Conservation (phyloP, 441 rosid species). For the Populus hybrid region DNA sequence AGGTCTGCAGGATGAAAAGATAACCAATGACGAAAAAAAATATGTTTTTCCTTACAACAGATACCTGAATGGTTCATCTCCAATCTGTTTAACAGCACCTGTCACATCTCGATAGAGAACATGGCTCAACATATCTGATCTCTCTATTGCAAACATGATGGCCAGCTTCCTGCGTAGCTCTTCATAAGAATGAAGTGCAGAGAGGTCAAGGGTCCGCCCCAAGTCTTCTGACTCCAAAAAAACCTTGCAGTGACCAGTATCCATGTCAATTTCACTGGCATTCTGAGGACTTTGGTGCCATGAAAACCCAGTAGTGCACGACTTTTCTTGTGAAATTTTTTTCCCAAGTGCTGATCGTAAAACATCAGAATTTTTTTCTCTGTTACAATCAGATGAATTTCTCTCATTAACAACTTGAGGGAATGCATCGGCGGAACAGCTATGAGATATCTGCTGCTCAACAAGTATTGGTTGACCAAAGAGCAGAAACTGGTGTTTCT, state of each 20-base stretch:
- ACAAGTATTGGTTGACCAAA: conserved; percentile 90
- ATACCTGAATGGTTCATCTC: conserved; percentile 92
- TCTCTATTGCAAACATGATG: conserved; percentile 70
- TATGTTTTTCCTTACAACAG: not conserved
- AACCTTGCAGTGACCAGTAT: conserved; percentile 83
- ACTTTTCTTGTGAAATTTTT: conserved; percentile 29
- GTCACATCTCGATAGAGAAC: conserved; percentile 68
- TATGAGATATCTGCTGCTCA: conserved; percentile 68
- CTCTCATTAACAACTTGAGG: conserved; percentile 32
- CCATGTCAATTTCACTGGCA: conserved; percentile 35
- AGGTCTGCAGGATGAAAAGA: not conserved
- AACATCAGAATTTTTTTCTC: conserved; percentile 30
- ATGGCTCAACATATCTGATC: conserved; percentile 47
- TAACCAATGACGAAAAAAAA: not conserved
- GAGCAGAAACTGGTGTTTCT: conserved; percentile 68
- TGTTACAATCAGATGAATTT: conserved; percentile 24
- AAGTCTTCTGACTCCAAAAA: conserved; percentile 91
- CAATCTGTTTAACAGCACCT: conserved; percentile 57
- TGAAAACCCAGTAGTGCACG: conserved; percentile 34
- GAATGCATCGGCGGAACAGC: conserved; percentile 44
- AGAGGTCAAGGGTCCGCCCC: conserved; percentile 81
- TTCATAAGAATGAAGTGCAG: conserved; percentile 69
- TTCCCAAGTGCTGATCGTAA: conserved; percentile 24
- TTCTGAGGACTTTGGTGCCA: conserved; percentile 40
- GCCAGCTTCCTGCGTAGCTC: conserved; percentile 63